Conservation (phyloP, 768 basidiomycete genomes). For the Kondoa malvinella region DNA sequence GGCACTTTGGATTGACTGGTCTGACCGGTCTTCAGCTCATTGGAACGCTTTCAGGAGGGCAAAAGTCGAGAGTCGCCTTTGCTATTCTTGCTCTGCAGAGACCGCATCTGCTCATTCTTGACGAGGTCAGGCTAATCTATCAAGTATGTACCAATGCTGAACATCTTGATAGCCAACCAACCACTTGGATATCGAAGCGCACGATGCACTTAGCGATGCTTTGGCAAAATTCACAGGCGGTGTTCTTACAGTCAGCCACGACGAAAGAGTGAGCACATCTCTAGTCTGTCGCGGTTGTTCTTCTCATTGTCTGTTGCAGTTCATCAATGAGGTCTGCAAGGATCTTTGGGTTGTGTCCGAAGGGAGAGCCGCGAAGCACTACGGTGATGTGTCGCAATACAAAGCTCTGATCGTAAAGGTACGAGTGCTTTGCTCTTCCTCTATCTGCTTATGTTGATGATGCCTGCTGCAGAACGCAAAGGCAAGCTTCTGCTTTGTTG, state of each 20-base stretch:
- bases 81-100: conserved; percentile 42
- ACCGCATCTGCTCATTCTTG: conserved; percentile 81
- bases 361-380: background rate
- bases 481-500: background rate
- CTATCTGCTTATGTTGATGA: background rate
- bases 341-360: conserved; percentile 23
- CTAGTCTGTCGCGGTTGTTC: background rate
- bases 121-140: conserved; percentile 41
- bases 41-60: conserved; percentile 34
- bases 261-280: background rate
- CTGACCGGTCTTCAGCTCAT: conserved; percentile 10
- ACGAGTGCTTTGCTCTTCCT: background rate
- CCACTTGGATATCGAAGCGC: conserved; percentile 62
- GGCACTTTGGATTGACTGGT: conserved; percentile 37
- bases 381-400: conserved; percentile 1
- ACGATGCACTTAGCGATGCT: conserved; percentile 83
- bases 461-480: background rate
- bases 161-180: conserved; percentile 53
- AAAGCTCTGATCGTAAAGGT: conserved; percentile 6
- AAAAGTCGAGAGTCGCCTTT: conserved; percentile 90
- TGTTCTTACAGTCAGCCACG: conserved; percentile 21
- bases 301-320: background rate
- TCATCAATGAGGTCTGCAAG: conserved; percentile 22
- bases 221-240: conserved; percentile 33
- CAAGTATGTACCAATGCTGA: background rate